Base-by-base conservation (phyloP, 2,329 filamentous ascomycete species). In the Ophiostoma sp. region DNA sequence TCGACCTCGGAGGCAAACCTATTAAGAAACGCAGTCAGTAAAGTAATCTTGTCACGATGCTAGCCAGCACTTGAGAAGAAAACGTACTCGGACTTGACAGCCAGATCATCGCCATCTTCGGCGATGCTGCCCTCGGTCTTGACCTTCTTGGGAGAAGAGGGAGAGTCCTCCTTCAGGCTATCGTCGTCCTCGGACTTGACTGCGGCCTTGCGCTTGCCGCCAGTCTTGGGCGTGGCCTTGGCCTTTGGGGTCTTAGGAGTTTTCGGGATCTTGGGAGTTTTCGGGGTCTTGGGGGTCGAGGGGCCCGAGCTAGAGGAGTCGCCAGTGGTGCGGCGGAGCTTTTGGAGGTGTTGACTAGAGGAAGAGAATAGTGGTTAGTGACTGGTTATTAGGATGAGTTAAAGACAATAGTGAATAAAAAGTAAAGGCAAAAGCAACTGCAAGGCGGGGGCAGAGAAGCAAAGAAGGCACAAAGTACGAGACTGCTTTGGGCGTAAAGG, bases 271-370 rank as follows among this genome's bases (percentile, higher is more conserved):
- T 59, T 64, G 0, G 71, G 73, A 1, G 77, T 77, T 8, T 76
- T 61, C 15, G 69, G 74, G 15, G 71, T 25, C 6, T 76, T 61
- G 9, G 69, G 74, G 17, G 71, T 25, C 6, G 59, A 50, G 17
- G 66, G 74, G 11, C 59, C 28, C 1, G 50, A 28, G 48, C 19
- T n/a, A 7, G 19, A 7, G 7, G 19, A 7, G 11, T 61, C 74
- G 17, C 69, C 59, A 0, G 80, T 78, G 75, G 79, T 79, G 48
- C 79, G 78, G 12, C 79, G 78, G 0, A 82, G 76, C 70, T 81
- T 82, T 71, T 82, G 81, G 0, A 82, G 75, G 25, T 82, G 81
- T 76, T 82, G 81, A 1, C 81, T 82, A 52, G 59, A 42, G 70
- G 68, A 61, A 42, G 66, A 36, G 19, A 73, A 73, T 11, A 15